Base-by-base conservation (phyloP, 116 monocot species). In the Thalassia testudinum region DNA sequence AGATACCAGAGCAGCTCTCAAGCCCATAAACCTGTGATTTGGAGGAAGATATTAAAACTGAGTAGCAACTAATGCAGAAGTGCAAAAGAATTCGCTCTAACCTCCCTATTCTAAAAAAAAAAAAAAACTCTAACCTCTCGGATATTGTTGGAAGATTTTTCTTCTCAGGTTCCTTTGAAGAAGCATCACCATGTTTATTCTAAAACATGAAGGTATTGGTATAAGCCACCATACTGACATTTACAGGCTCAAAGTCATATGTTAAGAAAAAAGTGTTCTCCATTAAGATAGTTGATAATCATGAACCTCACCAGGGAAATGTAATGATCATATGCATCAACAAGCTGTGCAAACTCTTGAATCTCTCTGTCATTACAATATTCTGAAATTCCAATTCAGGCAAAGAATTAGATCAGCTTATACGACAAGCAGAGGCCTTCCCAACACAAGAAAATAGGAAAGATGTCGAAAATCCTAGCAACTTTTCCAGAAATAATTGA, bases 1-100 rank as follows among this genome's bases (percentile, higher is more conserved):
- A 13, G 78, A 79, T 30, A 77, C 38, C 23, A 97, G 26, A 43
- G 82, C 85, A 72, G 95, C 81, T 77, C 61, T 76, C 53, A 97
- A 27, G 34, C 95, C 95, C 95, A 85, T 85, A 66, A 88, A 97
- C 67, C 95, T 88, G 67, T 53, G 24, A 21, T 21, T n/a, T 34
- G 29, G 13, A 17, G 3, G 1, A 45, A 45, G 4, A 45, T 15
- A 45, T 16, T 4, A 15, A 1, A 45, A 45, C 2, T 45, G 15
- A 45, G 45, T 6, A 5, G 15, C 4, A 3, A 45, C 15, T 20
- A 45, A 6, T 15, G 45, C 19, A 45, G 19, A 7, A 45, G 15
- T 45, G 14, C 11, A 40, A 40, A 40, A 14, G 40, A 40, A 40
- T n/a, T n/a, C n/a, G n/a, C n/a, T n/a, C n/a, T n/a, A n/a, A n/a